Base-by-base conservation (phyloP, 2,329 filamentous ascomycete species). In the Elsinoe perseae region DNA sequence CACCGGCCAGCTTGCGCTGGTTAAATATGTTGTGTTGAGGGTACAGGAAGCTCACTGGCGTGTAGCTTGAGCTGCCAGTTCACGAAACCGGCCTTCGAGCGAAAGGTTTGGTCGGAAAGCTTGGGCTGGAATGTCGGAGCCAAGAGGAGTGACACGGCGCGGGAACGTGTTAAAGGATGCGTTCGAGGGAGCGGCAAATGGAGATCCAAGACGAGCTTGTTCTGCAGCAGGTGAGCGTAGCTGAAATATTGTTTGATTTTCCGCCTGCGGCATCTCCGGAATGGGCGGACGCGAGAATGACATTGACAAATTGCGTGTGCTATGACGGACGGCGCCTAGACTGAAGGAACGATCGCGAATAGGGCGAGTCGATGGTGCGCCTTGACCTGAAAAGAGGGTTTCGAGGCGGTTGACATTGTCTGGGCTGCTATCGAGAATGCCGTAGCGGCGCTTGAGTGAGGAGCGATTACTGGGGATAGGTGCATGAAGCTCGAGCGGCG, bases 291-390 rank as follows among this genome's bases (percentile, higher is more conserved):
- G 78, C 3, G 75, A 77, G 63, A 83, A 81, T 3, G 83, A 70
- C 57, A 76, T 74, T 43, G 79, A 73, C 30, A 83, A 71, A 54
- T 77, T 73, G 53, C 73, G 69, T 62, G 72, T 75, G 53, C 75
- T 72, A 25, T 74, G 74, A 59, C 73, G 74, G 58, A 80, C 76
- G 54, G 81, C 79, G 50, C 81, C 78, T 21, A 80, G 74, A 46
- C 80, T 84, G 63, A 82, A 83, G 56, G 82, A 82, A 42, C 82
- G 79, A 62, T 77, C 82, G 38, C 82, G 77, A 30, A 82, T 75
- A 27, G 80, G 77, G 56, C 79, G 77, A 61, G 80, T 75, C 54
- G 77, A 76, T 8, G 73, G 72, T 58, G 81, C 76, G 25, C 72
- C 69, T 36, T 72, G 70, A 30, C 70, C 70, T 56, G 73, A 70